Evolutionary conservation across 805 yeast genomes (phyloP), one percentile per base, ranked within the genome.

Genomic region (Yamadazyma takamatsuzukensis): DNA sequence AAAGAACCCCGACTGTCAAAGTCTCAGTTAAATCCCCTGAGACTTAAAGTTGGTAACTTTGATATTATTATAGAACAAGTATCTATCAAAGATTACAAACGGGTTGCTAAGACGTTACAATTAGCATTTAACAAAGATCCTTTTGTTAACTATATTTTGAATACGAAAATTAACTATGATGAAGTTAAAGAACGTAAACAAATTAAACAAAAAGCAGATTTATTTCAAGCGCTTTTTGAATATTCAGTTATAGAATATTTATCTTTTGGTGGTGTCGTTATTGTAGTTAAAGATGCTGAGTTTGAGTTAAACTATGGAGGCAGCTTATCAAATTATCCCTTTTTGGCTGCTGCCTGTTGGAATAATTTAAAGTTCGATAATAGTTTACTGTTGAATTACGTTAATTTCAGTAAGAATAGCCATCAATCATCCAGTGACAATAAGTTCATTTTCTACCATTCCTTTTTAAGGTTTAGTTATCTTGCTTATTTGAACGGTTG

Each of bases 71-170:
- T 49, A 21, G 53, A 48, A 26, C 34, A 34, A 19, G 52, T 45
- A 6, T 32, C 34, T 6, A 45, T 46, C 9, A 70, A 73, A 32
- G 80, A 75, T 42, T 76, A 73, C 44, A 70, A 67, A 39, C 64
- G 75, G 37, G 78, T 78, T 17, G 80, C 80, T 15, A 62, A 62
- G 36, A 74, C 80, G 6, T 58, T 76, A 33, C 64, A 66, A 33
- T 54, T 72, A 33, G 74, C 79, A 4, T 76, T 76, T 47, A 70
- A 66, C 42, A 69, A 72, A 32, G 82, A 76, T 50, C 68, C 74
- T 18, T 74, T 74, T 44, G 68, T 72, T 37, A 63, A 65, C 40
- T 76, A 74, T 41, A 58, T 63, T 23, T 61, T 70, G 38, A 74
- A 69, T 33, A 62, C 70, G 7, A 65, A 56, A 29, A 66, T 61